Conservation (phyloP, 2,329 filamentous ascomycete species). For the Botryotinia calthae region DNA sequence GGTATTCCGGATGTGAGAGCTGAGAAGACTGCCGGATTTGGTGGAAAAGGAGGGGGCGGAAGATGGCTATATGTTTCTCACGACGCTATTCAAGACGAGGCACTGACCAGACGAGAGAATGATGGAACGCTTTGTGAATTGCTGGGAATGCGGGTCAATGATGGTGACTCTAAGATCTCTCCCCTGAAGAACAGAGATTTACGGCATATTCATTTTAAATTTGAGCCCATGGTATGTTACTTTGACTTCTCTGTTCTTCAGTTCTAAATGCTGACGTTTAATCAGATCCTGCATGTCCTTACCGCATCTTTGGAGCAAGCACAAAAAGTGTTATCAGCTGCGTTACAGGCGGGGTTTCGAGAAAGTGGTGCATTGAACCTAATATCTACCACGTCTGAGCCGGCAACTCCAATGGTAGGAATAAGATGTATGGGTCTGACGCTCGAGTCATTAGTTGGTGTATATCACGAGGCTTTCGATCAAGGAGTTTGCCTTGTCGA, state of each 20-base stretch:
- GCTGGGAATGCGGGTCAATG: conserved; percentile 45
- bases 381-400: conserved; percentile 37
- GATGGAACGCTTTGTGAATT: conserved; percentile 32
- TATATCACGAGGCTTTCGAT: conserved; percentile 44
- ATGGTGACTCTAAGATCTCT: conserved; percentile 15
- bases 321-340: conserved; percentile 71
- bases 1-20: conserved; percentile 22
- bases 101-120: conserved; percentile 26
- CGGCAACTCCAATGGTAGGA: conserved; percentile 70
- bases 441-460: conserved; percentile 77
- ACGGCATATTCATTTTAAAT: conserved; percentile 80
- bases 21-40: conserved; percentile 49
- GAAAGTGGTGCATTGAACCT: conserved; percentile 83
- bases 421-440: conserved; percentile 79
- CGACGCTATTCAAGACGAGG: conserved; percentile 54
- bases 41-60: conserved; percentile 82
- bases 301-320: conserved; percentile 73
- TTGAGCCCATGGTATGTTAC: conserved; percentile 81
- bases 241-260: neutral
- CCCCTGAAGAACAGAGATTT: conserved; percentile 8
- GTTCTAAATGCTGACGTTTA: neutral
- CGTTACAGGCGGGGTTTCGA: conserved; percentile 78
- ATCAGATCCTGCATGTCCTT: conserved; percentile 83
- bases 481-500: conserved; percentile 53
- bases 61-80: conserved; percentile 88